Percentiles rank a stretch among this genome's conserved stretches.
These are phyloP conservation scores for Suhomyces canberraensis DNA, from an alignment of 805 yeast species.

Conservation along the genomic window DNA sequence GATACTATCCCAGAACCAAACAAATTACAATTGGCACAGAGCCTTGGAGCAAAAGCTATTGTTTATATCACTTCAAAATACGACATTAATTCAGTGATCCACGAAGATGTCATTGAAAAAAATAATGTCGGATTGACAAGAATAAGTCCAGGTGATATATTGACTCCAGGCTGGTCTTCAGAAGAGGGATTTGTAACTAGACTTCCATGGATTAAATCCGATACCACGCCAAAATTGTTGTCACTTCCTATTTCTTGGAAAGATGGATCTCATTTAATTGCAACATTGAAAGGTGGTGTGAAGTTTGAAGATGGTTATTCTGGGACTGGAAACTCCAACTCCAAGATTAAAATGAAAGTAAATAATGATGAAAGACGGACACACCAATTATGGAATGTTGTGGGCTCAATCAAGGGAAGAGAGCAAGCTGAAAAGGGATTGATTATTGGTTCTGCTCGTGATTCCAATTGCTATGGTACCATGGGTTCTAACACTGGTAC, in stretches of 20 bases:
- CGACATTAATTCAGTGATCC: conserved; percentile 9
- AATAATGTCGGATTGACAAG: conserved; percentile 58
- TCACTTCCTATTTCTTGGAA: conserved; percentile 73
- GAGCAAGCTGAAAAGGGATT: conserved; percentile 75
- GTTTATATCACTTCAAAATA: conserved; percentile 51
- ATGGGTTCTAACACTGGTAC: conserved; percentile 72
- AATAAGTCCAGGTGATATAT: conserved; percentile 69
- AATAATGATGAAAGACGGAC: conserved; percentile 44
- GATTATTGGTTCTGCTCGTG: conserved; percentile 80
- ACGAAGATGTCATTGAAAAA: conserved; percentile 46
- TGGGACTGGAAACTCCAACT: conserved; percentile 17
- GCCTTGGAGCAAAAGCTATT: conserved; percentile 59
- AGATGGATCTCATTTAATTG: conserved; percentile 48
- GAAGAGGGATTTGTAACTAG: conserved; percentile 37
- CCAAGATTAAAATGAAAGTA: conserved; percentile 24
- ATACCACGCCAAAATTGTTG: conserved; percentile 66
- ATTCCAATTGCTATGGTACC: conserved; percentile 75
- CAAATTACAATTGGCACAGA: conserved; percentile 48
- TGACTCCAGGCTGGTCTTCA: conserved; percentile 74
- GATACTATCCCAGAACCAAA: conserved; percentile 30
- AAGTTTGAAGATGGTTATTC: conserved; percentile 30
- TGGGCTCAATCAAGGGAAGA: conserved; percentile 73
- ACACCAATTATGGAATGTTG: conserved; percentile 74
- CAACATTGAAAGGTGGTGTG: conserved; percentile 25
- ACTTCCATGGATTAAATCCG: conserved; percentile 44